Evolutionary conservation across 2,329 filamentous ascomycete genomes (phyloP), one percentile per base, ranked within the genome.

Genomic region (Cyanodermella asteris): DNA sequence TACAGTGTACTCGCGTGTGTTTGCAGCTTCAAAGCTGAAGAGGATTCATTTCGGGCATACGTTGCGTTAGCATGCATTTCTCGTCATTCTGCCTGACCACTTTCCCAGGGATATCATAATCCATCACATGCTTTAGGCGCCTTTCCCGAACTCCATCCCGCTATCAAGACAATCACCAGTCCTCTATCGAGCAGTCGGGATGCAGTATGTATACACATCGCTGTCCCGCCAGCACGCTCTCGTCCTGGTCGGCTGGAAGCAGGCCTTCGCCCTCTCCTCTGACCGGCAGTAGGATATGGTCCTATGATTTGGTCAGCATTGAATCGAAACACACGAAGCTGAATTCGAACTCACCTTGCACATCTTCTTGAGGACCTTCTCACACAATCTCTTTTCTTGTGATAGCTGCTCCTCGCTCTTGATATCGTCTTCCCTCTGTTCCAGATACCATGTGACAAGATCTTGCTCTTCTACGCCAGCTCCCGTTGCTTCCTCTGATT

Each of bases 361-460:
- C 73, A 94, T 90, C 49, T 78, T 73, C 61, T 77, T 91, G 37
- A 97, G 52, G 26, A 97, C 84, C 63, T 91, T 87, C 43, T 57
- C 64, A 9, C 72, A 73, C 28, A 91, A 51, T 3, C 56, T 56
- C 43, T 67, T 64, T 51, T 94, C 81, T 10, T 54, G 56, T 43
- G 82, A 64, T 41, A 91, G 61, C 37, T 82, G 78, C 28, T 91
- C 80, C 46, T 90, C 72, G 20, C 57, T 73, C 18, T 74, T 61
- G 30, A 97, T 53, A 42, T 90, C 74, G 11, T 70, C 64, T 47
- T 97, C 87, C 39, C 76, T 75, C 49, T 84, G 72, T 52, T 94
- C 84, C 13, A 94, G 59, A 45, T 91, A 97, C 80, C 81, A 91
- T 25, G 77, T 54, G 16, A 90, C 51, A 16, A 97, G 58, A 22